Conservation (phyloP, 1,139 yeast species). For the Sugiyamaella novakii region DNA sequence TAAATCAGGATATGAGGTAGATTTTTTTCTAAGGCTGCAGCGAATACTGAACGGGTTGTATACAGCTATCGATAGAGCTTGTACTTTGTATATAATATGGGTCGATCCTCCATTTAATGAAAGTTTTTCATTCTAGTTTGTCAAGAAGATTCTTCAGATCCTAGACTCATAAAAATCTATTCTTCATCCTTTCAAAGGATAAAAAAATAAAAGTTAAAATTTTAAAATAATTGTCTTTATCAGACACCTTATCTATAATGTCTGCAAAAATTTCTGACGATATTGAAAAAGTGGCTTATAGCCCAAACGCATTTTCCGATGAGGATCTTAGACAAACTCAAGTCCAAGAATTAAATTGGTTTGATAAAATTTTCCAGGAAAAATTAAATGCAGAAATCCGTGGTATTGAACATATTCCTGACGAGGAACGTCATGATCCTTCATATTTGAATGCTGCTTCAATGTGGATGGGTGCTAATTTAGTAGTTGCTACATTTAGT, state of each 20-base stretch:
- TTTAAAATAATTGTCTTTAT: too few relatives aligned
- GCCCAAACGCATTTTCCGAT: constrained; percentile 13
- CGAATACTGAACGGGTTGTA: too few relatives aligned
- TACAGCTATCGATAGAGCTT: too few relatives aligned
- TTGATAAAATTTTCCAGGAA: constrained; percentile 10
- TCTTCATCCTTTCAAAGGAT: too few relatives aligned
- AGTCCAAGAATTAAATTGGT: constrained; percentile 11
- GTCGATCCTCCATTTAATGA: background rate
- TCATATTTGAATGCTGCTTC: constrained; percentile 72
- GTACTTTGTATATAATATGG: background rate
- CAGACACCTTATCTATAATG: too few relatives aligned
- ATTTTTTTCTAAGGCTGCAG: too few relatives aligned
- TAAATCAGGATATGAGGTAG: constrained; percentile 1
- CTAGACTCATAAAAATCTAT: too few relatives aligned
- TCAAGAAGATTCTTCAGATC: constrained; percentile 1
- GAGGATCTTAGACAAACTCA: constrained; percentile 11
- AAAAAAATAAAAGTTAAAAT: background rate
- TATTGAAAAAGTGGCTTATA: constrained; percentile 10
- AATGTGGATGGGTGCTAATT: constrained; percentile 92
- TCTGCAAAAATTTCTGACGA: constrained; percentile 7
- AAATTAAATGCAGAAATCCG: constrained; percentile 53
- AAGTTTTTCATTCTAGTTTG: background rate
- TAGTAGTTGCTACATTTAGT: constrained; percentile 82
- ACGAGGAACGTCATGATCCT: constrained; percentile 63
- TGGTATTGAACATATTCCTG: constrained; percentile 70